Conservation (phyloP, 2,329 filamentous ascomycete genomes). For the Beauveria sp. region DNA sequence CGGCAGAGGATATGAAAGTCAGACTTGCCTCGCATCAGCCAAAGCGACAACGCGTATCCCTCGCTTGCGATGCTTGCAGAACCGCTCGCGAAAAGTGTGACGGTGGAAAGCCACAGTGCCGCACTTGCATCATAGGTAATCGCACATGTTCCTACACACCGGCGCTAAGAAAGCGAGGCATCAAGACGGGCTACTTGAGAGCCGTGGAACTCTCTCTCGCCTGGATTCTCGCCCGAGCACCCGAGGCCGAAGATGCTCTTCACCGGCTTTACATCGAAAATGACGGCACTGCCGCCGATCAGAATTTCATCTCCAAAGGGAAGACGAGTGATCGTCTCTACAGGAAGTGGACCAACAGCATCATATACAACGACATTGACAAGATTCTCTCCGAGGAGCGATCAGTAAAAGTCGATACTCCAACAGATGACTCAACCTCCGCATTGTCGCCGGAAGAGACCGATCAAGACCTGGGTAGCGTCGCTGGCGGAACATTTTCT, state of each 20-base stretch:
- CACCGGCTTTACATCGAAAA: slow-evolving; percentile 43
- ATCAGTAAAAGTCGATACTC: slow-evolving; percentile 24
- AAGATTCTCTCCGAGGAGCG: slow-evolving; percentile 45
- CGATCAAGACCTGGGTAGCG: not conserved
- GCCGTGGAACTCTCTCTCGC: slow-evolving; percentile 63
- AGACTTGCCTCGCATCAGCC: slow-evolving; percentile 20
- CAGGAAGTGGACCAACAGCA: slow-evolving; percentile 54
- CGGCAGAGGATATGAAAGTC: slow-evolving; percentile 18
- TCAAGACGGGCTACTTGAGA: slow-evolving; percentile 73
- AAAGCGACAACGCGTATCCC: slow-evolving; percentile 59
- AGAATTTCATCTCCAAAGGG: slow-evolving; percentile 44
- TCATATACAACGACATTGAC: slow-evolving; percentile 55
- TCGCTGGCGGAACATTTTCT: not conserved
- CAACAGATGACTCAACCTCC: slow-evolving; percentile 25
- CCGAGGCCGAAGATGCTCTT: slow-evolving; percentile 51
- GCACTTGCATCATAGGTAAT: slow-evolving; percentile 55
- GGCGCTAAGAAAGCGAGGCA: slow-evolving; percentile 66
- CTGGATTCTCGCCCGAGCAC: slow-evolving; percentile 55
- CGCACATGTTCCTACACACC: slow-evolving; percentile 64
- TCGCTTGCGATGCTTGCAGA: slow-evolving; percentile 63
- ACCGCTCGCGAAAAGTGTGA: slow-evolving; percentile 66
- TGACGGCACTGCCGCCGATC: slow-evolving; percentile 30
- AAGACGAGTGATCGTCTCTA: slow-evolving; percentile 49
- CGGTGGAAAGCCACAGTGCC: slow-evolving; percentile 58
- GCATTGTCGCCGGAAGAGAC: slow-evolving; percentile 12